Evolutionary conservation across 495 filamentous ascomycete species (phyloP).

Genomic region (Neurospora sp.): DNA sequence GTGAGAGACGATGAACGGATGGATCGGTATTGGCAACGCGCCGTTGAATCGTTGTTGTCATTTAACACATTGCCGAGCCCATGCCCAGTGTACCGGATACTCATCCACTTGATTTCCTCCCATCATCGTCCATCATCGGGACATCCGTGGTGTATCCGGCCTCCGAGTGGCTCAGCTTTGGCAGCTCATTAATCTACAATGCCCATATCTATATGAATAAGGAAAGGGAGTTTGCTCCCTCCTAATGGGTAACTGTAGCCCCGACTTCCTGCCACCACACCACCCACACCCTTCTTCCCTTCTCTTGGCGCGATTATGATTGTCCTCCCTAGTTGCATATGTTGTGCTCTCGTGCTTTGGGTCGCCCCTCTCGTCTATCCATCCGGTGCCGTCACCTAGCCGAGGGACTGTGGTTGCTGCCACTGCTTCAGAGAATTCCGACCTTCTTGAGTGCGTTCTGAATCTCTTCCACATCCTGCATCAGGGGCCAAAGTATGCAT

Average conservation of each 20-base stretch:
- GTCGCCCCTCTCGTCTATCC: not conserved
- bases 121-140: not conserved
- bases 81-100: not conserved
- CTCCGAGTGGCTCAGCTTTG: constrained; percentile 7
- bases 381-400: not conserved
- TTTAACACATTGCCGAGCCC: not conserved
- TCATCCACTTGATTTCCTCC: not conserved
- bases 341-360: not conserved
- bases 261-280: not conserved
- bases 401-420: not conserved
- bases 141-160: constrained; percentile 6
- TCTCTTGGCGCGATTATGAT: not conserved
- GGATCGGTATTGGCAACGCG: not conserved
- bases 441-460: constrained; percentile 25
- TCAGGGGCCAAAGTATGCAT: constrained; percentile 12
- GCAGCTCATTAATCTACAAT: constrained; percentile 23
- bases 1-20: not conserved
- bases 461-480: constrained; percentile 27
- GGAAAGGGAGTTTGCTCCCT: constrained; percentile 30
- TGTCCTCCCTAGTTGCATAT: not conserved
- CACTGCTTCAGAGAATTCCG: constrained; percentile 28
- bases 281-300: not conserved
- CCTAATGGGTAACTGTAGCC: constrained; percentile 28
- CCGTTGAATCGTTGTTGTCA: not conserved
- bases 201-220: constrained; percentile 23